Base-by-base conservation (phyloP, 768 basidiomycete species). In the Roridomyces roridus region DNA sequence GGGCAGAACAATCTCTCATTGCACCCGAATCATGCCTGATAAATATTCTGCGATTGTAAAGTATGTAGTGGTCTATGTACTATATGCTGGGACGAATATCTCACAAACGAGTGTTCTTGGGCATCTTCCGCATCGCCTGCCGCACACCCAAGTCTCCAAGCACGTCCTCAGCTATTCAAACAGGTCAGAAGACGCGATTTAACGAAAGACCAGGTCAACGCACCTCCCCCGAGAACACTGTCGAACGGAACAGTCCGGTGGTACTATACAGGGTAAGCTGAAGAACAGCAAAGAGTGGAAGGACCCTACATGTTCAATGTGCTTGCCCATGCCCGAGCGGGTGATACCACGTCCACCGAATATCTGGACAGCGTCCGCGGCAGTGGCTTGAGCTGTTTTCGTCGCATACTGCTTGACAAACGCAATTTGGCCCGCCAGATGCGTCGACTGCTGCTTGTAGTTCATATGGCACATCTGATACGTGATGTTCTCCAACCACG, bases 281-380 rank as follows among this genome's bases (percentile, higher is more conserved):
- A 18, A 18, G 8, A 34, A 34, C 2, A 44, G 3, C 5, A 4
- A 29, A 26, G 4, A 23, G 15, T 44, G 42, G 20, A 47, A 20
- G 43, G 24, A 17, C 72, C 78, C 51, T 48, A 79, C 80, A 51
- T 86, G 85, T 61, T 88, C 86, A 37, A 86, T 77, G 51, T 78
- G 71, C 37, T 68, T 74, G 29, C 87, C 87, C 85, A 86, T 86
- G 26, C 92, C 92, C 14, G 85, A 85, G 69, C 82, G 80, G 24
- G 94, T 94, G 56, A 95, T 84, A 44, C 90, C 93, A 51, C 94
- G 84, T 9, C 93, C 94, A 62, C 93, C 92, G 60, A 93, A 94
- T 60, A 94, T 83, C 78, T 89, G 78, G 23, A 78, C 75, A 39
- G 93, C 92, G 64, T 94, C 92, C 55, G 83, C 80, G 15, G 91